Conservation (phyloP, 148 eudicot species). For the Vaccinium vitisidaea region DNA sequence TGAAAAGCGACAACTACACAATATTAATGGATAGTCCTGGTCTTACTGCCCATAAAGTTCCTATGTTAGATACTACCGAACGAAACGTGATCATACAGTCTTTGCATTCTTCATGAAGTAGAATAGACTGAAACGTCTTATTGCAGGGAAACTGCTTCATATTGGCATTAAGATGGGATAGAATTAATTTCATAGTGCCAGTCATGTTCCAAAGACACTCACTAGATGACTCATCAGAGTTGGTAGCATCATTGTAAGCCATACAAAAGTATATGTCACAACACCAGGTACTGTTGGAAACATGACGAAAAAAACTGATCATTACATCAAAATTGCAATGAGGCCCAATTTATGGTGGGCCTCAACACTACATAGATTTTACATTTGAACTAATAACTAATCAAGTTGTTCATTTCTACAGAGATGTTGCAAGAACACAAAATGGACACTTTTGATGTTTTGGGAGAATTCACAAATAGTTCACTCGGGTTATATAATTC, state of each 20-base stretch:
- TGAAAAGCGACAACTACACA: neutral
- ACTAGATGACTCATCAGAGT: neutral
- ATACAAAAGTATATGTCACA: neutral
- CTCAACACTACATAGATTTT: neutral
- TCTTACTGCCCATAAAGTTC: neutral
- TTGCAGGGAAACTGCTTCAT: neutral
- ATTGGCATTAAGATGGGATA: neutral
- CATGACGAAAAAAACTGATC: neutral
- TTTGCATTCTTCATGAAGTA: neutral
- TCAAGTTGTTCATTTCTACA: neutral
- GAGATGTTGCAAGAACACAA: neutral
- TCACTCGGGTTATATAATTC: neutral
- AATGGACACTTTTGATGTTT: neutral
- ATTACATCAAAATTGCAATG: neutral
- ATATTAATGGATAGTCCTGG: neutral
- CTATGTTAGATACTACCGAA: neutral
- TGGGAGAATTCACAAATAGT: neutral
- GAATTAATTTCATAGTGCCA: neutral
- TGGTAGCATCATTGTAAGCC: neutral
- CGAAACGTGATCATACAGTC: too few species aligned
- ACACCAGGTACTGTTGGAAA: neutral
- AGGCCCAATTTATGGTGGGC: neutral
- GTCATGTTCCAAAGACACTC: neutral
- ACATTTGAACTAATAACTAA: neutral
- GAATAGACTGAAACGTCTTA: neutral